Conservation (phyloP, 345 rosid genomes). For the Hypericum androsaemum region DNA sequence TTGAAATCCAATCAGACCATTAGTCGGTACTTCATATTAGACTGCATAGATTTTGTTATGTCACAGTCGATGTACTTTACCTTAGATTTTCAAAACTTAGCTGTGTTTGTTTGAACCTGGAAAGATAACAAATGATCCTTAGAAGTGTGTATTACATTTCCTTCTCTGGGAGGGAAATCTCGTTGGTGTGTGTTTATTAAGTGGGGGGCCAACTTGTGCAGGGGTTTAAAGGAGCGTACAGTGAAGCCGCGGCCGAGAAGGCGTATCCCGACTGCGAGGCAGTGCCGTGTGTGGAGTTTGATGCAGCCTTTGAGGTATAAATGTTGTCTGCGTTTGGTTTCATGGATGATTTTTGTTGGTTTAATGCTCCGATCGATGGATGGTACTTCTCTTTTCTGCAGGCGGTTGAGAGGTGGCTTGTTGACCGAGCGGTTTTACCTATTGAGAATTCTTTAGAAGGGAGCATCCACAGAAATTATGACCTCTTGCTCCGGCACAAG, state of each 20-base stretch:
- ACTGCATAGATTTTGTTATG: too few species aligned
- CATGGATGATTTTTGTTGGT: neutral
- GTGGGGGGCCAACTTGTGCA: neutral
- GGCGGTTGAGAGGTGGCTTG: neutral
- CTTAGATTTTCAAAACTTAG: too few species aligned
- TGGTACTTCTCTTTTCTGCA: neutral
- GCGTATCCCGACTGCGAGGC: neutral
- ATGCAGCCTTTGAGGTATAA: slow-evolving; percentile 36
- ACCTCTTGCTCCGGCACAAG: slow-evolving; percentile 79
- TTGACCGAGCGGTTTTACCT: slow-evolving; percentile 71
- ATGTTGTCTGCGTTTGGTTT: neutral
- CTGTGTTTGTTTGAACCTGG: too few species aligned
- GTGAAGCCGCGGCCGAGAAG: slow-evolving; percentile 73
- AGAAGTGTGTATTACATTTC: too few species aligned
- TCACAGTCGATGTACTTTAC: too few species aligned
- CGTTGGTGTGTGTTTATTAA: too few species aligned
- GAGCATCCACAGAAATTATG: slow-evolving; percentile 95
- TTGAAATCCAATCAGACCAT: too few species aligned
- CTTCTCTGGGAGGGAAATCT: too few species aligned
- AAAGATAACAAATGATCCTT: too few species aligned
- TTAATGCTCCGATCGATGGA: neutral
- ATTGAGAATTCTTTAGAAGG: slow-evolving; percentile 97
- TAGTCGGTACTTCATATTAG: too few species aligned
- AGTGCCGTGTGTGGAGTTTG: slow-evolving; percentile 45
- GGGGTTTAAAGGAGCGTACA: neutral